These are phyloP conservation scores for Helichrysum umbraculigerum DNA, from an alignment of 129 eudicot genomes.

Conservation along the genomic window DNA sequence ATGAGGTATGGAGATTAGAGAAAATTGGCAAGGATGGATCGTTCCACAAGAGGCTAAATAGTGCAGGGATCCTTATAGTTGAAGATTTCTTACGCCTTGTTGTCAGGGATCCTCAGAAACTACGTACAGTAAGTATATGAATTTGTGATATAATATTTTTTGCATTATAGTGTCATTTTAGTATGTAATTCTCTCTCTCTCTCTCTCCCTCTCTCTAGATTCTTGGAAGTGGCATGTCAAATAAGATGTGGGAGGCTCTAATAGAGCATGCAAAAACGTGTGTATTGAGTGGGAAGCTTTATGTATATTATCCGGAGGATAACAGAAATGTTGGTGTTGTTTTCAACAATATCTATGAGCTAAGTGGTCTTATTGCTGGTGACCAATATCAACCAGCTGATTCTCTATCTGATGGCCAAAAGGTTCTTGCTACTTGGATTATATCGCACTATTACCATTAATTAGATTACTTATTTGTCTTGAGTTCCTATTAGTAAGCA, in stretches of 20 bases:
- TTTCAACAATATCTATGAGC: conserved; percentile 82
- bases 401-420: conserved; percentile 77
- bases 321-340: conserved; percentile 67
- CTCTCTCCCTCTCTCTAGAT: conserved; percentile 38
- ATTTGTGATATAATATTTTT: neutral
- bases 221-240: conserved; percentile 97
- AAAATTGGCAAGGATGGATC: conserved; percentile 95
- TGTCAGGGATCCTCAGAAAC: conserved; percentile 59
- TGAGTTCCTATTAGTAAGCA: neutral
- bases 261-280: conserved; percentile 88
- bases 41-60: conserved; percentile 80
- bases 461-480: neutral
- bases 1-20: conserved; percentile 96
- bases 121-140: conserved; percentile 63
- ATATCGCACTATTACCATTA: neutral
- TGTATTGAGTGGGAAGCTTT: conserved; percentile 76
- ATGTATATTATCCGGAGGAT: conserved; percentile 75
- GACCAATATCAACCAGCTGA: conserved; percentile 71
- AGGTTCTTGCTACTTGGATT: conserved; percentile 44
- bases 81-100: conserved; percentile 85
- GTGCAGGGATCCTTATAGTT: conserved; percentile 62
- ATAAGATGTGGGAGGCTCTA: conserved; percentile 95
- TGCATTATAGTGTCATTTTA: neutral
- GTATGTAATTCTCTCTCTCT: neutral
- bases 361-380: conserved; percentile 75